Evolutionary conservation across 441 rosid species (phyloP).

Genomic region (Croton laevigatus): DNA sequence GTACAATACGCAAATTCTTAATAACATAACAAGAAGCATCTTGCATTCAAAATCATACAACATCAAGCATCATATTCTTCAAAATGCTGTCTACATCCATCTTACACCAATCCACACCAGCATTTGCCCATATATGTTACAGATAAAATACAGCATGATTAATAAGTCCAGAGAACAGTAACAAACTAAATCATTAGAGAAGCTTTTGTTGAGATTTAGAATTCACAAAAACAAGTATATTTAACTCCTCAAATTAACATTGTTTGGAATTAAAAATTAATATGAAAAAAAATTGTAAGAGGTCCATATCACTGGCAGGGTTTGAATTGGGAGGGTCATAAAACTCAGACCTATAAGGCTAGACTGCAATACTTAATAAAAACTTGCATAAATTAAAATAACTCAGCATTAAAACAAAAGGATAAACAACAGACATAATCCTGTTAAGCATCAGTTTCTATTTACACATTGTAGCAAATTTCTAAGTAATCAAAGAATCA

Average conservation of each 20-base stretch:
- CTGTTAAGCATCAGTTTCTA: background rate
- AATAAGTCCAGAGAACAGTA: background rate
- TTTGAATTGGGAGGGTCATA: background rate
- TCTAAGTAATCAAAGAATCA: background rate
- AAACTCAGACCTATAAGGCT: background rate
- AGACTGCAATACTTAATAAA: conserved; percentile 7
- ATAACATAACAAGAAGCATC: background rate
- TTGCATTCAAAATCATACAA: background rate
- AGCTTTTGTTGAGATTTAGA: background rate
- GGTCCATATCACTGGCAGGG: background rate
- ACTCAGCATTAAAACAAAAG: background rate
- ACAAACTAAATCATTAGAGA: background rate
- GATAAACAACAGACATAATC: background rate
- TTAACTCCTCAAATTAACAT: too few relatives aligned
- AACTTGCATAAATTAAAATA: background rate
- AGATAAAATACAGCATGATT: background rate
- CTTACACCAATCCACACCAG: background rate
- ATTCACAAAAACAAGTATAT: background rate
- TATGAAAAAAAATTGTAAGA: too few relatives aligned
- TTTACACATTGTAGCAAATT: background rate
- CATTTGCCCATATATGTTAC: background rate
- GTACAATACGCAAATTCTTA: background rate
- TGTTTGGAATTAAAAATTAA: too few relatives aligned
- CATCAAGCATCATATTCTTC: background rate
- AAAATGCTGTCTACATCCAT: background rate